These are phyloP conservation scores for Angomonas deanei DNA, from an alignment of 208 protist genomes.

Conservation along the genomic window DNA sequence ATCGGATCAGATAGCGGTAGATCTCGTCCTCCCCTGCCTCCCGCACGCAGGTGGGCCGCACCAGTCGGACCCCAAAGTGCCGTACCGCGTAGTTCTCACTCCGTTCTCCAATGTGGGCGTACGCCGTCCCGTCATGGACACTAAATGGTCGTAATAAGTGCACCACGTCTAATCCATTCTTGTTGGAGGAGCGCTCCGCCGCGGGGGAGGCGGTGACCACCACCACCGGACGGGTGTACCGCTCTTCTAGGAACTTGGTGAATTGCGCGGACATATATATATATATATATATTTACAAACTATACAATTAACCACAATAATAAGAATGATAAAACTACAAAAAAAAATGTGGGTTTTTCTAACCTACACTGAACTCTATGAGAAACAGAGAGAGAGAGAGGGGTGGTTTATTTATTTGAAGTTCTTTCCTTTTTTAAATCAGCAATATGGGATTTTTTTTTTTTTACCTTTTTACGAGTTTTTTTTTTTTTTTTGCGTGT, in stretches of 20 bases:
- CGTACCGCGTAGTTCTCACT: constrained; percentile 35
- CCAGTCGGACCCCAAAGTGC: constrained; percentile 69
- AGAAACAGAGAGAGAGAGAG: too few species aligned
- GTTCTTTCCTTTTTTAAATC: neutral
- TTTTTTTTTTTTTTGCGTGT: too few species aligned
- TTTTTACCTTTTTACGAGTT: too few species aligned
- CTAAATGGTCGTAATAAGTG: constrained; percentile 73
- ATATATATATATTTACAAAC: constrained; percentile 18
- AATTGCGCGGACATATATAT: constrained; percentile 24
- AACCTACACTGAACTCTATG: too few species aligned
- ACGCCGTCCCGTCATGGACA: constrained; percentile 26
- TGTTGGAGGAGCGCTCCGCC: constrained; percentile 33
- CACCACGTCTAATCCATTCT: constrained; percentile 62
- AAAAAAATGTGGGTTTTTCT: too few species aligned
- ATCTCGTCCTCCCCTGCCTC: constrained; percentile 19
- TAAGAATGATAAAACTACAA: too few species aligned
- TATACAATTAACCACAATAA: too few species aligned
- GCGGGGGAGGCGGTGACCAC: constrained; percentile 43
- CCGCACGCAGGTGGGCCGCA: constrained; percentile 55
- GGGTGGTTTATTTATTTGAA: neutral
- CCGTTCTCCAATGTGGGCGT: constrained; percentile 41
- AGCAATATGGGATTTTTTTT: too few species aligned
- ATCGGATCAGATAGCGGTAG: constrained; percentile 23
- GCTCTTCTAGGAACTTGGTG: constrained; percentile 56
- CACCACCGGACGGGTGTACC: constrained; percentile 68